Percentiles rank a stretch among this genome's conserved stretches.
Evolutionary conservation across 495 filamentous ascomycete species (phyloP).

Genomic region (Neurospora discreta): DNA sequence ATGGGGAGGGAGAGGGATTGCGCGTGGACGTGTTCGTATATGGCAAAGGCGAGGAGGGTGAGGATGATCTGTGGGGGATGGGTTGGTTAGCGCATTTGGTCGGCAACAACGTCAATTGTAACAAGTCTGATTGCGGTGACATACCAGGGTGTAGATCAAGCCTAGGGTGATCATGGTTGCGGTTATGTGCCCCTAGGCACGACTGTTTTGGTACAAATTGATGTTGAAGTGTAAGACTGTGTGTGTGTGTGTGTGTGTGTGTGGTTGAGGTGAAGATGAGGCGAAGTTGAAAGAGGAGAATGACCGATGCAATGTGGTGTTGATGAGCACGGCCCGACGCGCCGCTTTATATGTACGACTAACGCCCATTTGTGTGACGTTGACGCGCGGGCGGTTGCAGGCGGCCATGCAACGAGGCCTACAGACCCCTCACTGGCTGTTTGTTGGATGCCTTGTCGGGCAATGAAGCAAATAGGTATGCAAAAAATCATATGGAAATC

Average conservation of each 20-base stretch:
- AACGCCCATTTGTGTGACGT: background rate
- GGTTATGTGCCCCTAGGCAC: background rate
- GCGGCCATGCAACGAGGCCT: background rate
- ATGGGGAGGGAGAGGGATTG: conserved; percentile 41
- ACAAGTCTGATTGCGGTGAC: background rate
- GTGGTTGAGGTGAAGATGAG: background rate
- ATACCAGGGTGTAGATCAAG: conserved; percentile 3
- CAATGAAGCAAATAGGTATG: background rate
- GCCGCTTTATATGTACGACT: too few species aligned
- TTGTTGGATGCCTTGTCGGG: background rate
- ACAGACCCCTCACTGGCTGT: background rate
- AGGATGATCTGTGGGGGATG: conserved; percentile 8
- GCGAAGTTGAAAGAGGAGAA: background rate
- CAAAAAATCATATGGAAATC: background rate
- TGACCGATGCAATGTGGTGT: background rate
- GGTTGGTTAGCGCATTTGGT: background rate
- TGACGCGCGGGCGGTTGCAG: background rate
- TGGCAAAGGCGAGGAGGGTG: conserved; percentile 18
- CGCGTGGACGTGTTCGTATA: conserved; percentile 38
- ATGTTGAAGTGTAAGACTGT: background rate
- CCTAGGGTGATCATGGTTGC: conserved; percentile 1
- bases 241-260: background rate
- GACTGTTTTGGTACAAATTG: background rate
- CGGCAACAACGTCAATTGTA: background rate
- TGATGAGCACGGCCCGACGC: background rate